Conservation (phyloP, 2,329 filamentous ascomycete genomes). For the Pestalotiopsis sp. region DNA sequence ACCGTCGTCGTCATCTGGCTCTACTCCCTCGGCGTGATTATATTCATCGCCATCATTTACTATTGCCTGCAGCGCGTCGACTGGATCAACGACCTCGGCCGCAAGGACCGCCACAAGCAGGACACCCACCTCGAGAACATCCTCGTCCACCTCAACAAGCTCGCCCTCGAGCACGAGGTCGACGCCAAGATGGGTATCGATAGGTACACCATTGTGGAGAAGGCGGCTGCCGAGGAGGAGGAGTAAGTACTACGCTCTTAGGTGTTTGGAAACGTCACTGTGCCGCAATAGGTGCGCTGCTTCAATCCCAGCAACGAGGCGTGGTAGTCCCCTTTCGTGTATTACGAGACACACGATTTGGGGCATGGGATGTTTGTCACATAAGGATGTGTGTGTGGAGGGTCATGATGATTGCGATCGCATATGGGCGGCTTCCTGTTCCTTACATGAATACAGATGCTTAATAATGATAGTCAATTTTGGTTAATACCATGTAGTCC, state of each 20-base stretch:
- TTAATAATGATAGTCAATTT: too few species aligned
- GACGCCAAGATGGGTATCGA: slow-evolving; percentile 26
- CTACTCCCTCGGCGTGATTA: slow-evolving; percentile 67
- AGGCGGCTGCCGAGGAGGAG: slow-evolving; percentile 28
- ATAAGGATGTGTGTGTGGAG: too few species aligned
- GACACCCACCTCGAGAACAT: slow-evolving; percentile 69
- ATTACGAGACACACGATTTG: too few species aligned
- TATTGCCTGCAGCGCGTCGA: slow-evolving; percentile 60
- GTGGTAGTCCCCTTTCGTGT: too few species aligned
- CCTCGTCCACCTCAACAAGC: slow-evolving; percentile 64
- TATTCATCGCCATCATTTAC: slow-evolving; percentile 68
- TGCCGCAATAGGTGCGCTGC: too few species aligned
- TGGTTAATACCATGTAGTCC: too few species aligned
- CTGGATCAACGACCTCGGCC: slow-evolving; percentile 63
- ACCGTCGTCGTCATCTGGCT: slow-evolving; percentile 67
- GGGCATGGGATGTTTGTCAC: too few species aligned
- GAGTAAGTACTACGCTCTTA: not conserved
- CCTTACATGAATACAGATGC: too few species aligned
- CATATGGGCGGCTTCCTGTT: too few species aligned
- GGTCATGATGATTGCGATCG: too few species aligned
- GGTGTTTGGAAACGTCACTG: not conserved
- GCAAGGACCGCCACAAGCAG: slow-evolving; percentile 61
- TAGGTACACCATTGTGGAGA: slow-evolving; percentile 30
- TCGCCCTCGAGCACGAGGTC: slow-evolving; percentile 42
- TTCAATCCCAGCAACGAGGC: too few species aligned